Evolutionary conservation across 2,329 filamentous ascomycete species (phyloP).

Genomic region (Dothideomycetes sp.): DNA sequence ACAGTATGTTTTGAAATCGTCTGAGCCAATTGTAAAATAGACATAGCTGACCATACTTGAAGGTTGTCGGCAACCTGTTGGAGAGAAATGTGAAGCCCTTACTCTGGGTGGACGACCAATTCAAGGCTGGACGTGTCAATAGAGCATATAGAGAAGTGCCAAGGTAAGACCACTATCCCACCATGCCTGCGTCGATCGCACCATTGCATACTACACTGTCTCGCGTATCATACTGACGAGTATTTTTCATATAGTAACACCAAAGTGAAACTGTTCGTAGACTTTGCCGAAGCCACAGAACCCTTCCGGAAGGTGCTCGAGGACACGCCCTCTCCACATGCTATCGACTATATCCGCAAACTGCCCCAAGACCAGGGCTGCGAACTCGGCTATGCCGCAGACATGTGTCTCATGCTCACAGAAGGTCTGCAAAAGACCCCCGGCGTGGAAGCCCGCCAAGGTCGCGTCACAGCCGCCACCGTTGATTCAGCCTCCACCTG

Average conservation of each 20-base stretch:
- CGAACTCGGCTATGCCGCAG: constrained; percentile 45
- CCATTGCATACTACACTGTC: constrained; percentile 10
- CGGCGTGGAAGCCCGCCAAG: constrained; percentile 28
- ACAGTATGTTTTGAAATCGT: constrained; percentile 23
- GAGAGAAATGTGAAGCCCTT: constrained; percentile 41
- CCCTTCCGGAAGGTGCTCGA: constrained; percentile 43
- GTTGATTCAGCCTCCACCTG: constrained; percentile 28
- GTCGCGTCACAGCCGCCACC: constrained; percentile 27
- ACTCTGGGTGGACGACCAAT: constrained; percentile 48
- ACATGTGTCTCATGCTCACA: constrained; percentile 40
- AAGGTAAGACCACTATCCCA: constrained; percentile 24
- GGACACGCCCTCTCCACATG: constrained; percentile 39
- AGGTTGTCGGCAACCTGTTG: constrained; percentile 47
- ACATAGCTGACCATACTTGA: neutral
- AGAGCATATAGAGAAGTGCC: constrained; percentile 50
- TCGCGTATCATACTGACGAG: no score
- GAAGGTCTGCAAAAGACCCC: constrained; percentile 31
- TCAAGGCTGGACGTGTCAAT: constrained; percentile 33
- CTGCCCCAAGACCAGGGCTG: constrained; percentile 48
- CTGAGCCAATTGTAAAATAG: neutral
- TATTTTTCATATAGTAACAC: constrained; percentile 36
- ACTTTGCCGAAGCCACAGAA: constrained; percentile 43
- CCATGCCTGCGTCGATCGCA: neutral
- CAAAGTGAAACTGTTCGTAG: constrained; percentile 48
- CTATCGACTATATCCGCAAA: constrained; percentile 40